phyloP scores from a whole-genome alignment of 2,329 filamentous ascomycete genomes.

The Alternaria solani region DNA sequence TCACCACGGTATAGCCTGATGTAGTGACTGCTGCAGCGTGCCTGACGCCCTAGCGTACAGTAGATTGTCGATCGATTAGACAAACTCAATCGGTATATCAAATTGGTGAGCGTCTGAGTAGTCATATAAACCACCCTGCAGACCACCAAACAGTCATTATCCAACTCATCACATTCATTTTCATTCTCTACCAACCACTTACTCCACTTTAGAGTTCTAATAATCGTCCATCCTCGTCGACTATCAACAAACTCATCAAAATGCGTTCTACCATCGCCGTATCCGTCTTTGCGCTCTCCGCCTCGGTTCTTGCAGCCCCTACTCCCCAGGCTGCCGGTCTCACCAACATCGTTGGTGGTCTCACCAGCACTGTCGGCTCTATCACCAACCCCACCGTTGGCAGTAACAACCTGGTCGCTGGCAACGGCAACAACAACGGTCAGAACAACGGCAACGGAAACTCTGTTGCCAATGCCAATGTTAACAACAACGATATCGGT shows the following conservation, averaged over 20 bases:
- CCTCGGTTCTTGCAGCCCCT: constrained; percentile 28
- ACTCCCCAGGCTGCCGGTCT: constrained; percentile 16
- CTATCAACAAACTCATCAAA: neutral
- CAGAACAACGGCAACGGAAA: constrained; percentile 13
- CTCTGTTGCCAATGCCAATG: constrained; percentile 17
- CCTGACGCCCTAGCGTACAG: neutral
- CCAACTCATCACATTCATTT: constrained; percentile 12
- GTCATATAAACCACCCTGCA: constrained; percentile 10
- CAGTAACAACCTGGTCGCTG: constrained; percentile 9
- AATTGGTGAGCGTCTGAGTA: neutral
- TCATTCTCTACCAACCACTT: neutral
- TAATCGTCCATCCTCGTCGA: neutral
- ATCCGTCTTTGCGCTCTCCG: constrained; percentile 24
- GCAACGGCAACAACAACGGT: constrained; percentile 22
- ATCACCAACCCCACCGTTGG: constrained; percentile 18
- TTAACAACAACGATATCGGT: constrained; percentile 18
- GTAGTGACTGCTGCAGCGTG: neutral
- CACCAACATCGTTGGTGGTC: neutral
- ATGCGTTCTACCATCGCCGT: constrained; percentile 25
- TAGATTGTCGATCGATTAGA: constrained; percentile 6
- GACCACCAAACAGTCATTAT: neutral
- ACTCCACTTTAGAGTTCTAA: neutral
- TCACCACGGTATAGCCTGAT: neutral
- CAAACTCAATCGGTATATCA: constrained; percentile 7
- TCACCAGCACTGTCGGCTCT: constrained; percentile 17